A percentile compares a stretch with the other conserved stretches of the same genome.
Evolutionary conservation across 345 rosid genomes (phyloP).

Genomic region (Euphorbia tirucalli): DNA sequence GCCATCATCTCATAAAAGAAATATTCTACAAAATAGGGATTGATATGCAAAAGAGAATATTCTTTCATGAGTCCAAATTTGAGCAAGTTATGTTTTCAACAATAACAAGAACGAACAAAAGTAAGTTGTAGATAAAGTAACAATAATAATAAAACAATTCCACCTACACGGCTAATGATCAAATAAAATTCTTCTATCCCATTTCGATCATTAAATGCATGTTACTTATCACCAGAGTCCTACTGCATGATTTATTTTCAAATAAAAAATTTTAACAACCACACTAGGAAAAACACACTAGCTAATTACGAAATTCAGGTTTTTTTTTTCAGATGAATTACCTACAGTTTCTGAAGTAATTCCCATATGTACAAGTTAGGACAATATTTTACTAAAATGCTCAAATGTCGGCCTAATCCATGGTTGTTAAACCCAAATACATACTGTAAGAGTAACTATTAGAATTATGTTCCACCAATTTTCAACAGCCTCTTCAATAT

Average conservation of each 20-base stretch:
- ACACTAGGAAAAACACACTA: neutral
- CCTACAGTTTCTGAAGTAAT: too few relatives aligned
- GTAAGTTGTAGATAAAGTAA: neutral
- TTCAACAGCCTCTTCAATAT: neutral
- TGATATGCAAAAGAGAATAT: neutral
- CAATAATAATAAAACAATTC: too few relatives aligned
- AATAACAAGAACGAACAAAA: neutral
- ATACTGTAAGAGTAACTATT: too few relatives aligned
- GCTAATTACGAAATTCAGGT: neutral
- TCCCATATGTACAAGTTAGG: too few relatives aligned
- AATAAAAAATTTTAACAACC: neutral
- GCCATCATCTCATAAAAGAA: constrained; percentile 3
- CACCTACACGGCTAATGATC: neutral
- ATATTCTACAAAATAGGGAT: neutral
- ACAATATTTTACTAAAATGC: too few relatives aligned
- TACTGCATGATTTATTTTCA: neutral
- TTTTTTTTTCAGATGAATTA: neutral
- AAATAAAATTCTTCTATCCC: neutral
- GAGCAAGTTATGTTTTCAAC: neutral
- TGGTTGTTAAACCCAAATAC: neutral
- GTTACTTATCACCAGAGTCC: neutral
- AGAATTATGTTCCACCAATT: neutral
- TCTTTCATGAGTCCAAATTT: neutral
- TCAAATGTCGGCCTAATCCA: neutral
- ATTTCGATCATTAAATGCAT: neutral